These are phyloP conservation scores for Conoideocrella luteorostrata DNA, from an alignment of 2,329 filamentous ascomycete genomes.

Conservation along the genomic window DNA sequence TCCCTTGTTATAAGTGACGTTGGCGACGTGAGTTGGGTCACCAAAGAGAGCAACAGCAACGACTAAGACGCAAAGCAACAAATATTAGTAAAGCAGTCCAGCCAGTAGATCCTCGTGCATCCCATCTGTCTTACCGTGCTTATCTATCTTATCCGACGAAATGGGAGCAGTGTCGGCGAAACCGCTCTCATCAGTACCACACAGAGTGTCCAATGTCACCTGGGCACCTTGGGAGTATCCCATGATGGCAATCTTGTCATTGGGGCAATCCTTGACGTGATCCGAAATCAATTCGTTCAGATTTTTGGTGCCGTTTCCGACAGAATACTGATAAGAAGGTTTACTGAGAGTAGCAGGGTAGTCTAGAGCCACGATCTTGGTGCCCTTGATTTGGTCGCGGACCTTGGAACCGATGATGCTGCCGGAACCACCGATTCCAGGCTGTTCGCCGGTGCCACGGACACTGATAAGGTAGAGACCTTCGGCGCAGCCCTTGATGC, in stretches of 20 bases:
- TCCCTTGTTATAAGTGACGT: slow-evolving; percentile 29
- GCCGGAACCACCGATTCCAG: slow-evolving; percentile 28
- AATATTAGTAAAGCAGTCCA: background rate
- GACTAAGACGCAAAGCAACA: slow-evolving; percentile 20
- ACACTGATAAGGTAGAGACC: slow-evolving; percentile 35
- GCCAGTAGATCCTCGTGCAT: no score
- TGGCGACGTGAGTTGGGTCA: slow-evolving; percentile 33
- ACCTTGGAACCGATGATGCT: slow-evolving; percentile 24
- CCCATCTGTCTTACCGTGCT: slow-evolving; percentile 22
- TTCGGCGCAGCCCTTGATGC: slow-evolving; percentile 24
- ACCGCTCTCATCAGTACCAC: slow-evolving; percentile 24
- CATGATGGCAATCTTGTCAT: slow-evolving; percentile 33
- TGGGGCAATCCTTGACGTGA: slow-evolving; percentile 29
- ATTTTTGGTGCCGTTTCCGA: slow-evolving; percentile 24
- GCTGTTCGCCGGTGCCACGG: slow-evolving; percentile 29
- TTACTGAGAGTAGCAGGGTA: slow-evolving; percentile 31
- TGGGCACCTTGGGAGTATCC: slow-evolving; percentile 40
- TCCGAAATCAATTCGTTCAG: slow-evolving; percentile 23
- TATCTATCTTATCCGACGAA: slow-evolving; percentile 20
- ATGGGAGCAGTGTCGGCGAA: slow-evolving; percentile 23
- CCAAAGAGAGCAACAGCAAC: slow-evolving; percentile 34
- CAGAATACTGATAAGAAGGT: slow-evolving; percentile 28
- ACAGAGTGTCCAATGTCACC: slow-evolving; percentile 29
- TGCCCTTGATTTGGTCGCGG: slow-evolving; percentile 25
- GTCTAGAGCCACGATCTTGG: slow-evolving; percentile 26